Conservation (phyloP, 176 grass and related monocot genomes). For the Rhynchospora pubera region DNA sequence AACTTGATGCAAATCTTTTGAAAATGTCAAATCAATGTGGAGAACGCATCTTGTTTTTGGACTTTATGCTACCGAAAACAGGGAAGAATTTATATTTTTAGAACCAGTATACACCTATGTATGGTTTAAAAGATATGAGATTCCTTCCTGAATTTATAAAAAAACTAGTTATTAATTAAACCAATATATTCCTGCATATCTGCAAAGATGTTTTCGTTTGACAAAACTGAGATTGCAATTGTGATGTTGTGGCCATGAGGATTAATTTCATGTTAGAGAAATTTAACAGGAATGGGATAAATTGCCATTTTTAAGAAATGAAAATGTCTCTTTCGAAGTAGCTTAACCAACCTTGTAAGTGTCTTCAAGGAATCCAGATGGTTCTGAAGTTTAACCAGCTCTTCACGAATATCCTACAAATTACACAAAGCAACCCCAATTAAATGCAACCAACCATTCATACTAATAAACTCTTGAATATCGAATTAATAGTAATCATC, state of each 20-base stretch:
- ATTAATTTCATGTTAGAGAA: neutral
- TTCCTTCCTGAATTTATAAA: neutral
- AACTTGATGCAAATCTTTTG: neutral
- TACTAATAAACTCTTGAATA: neutral
- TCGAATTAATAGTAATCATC: neutral
- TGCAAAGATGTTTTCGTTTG: neutral
- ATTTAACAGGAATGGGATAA: neutral
- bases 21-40: neutral
- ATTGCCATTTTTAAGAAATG: neutral
- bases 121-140: neutral
- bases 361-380: neutral
- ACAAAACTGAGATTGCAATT: neutral
- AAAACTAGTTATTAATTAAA: neutral
- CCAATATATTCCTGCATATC: neutral
- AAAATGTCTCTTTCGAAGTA: neutral
- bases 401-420: neutral
- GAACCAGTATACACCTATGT: neutral
- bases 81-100: neutral
- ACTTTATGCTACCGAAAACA: neutral
- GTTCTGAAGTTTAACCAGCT: neutral
- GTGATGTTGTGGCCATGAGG: neutral
- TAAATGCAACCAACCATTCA: neutral
- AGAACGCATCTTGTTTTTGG: neutral
- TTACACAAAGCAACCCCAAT: neutral
- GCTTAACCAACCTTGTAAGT: neutral